Base-by-base conservation (phyloP, 352 stramenopile species). In the Phytophthora pseudosyringae region DNA sequence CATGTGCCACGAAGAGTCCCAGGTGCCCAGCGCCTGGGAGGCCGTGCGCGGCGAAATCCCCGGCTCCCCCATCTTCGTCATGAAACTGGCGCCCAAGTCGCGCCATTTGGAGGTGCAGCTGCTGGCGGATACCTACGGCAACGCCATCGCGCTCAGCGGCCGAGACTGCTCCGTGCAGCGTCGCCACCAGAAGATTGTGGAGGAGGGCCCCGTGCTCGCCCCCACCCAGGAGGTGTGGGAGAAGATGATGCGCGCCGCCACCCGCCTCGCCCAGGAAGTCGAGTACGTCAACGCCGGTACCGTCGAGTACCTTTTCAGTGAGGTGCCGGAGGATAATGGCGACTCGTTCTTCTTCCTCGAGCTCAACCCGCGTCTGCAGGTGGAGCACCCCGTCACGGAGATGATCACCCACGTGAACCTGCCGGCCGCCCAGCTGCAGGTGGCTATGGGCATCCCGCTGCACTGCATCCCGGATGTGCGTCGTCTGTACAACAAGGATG, bases 131-230 rank as follows among this genome's bases (percentile, higher is more conserved):
- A 90, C 98, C 49, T 99, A 99, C 73, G 98, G 97, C 46, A 94
- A 99, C 66, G 98, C 97, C 32, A 98, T 99, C 67, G 97, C 98
- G 9, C 84, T 99, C 15, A 99, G 98, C 73, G 98, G 98, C 12
- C 93, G 98, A 63, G 98, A 99, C 88, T 99, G 98, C 83, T 99
- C 96, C 25, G 97, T 99, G 18, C 98, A 99, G 81, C 86, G 98
- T 65, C 89, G 98, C 33, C 98, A 99, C 81, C 98, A 99, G 84
- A 99, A 99, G 86, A 99, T 99, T 68, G 98, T 99, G 57, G 98
- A 99, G 83, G 98, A 99, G 86, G 98, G 86, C 29, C 97, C 98
- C 2, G 87, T 99, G 39, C 91, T 98, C 1, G 97, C 97, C 5
- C 81, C 91, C 10, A 94, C 93, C 5, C 61, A 94, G 1, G 94